Conservation (phyloP, 2,329 filamentous ascomycete genomes). For the Ophiostoma sp. region DNA sequence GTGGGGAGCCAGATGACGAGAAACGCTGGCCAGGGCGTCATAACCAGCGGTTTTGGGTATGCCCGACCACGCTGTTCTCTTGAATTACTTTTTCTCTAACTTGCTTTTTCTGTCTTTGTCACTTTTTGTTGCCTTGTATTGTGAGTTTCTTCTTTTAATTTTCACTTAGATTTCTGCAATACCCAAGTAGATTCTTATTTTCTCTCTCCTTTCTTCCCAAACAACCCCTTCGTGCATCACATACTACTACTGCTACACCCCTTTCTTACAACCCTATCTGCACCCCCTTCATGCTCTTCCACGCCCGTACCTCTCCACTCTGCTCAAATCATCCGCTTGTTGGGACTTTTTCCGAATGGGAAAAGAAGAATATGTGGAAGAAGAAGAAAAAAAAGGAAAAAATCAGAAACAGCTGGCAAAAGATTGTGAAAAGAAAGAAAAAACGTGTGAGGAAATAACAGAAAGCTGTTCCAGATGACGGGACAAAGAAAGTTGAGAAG, state of each 20-base stretch:
- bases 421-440: background rate
- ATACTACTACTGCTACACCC: background rate
- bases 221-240: background rate
- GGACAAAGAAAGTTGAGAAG: constrained; percentile 16
- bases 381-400: background rate
- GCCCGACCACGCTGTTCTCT: background rate
- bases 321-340: constrained; percentile 16
- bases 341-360: constrained; percentile 20
- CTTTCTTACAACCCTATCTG: background rate
- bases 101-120: background rate
- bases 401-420: background rate
- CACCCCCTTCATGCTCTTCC: background rate
- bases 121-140: background rate
- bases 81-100: background rate
- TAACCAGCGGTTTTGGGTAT: background rate
- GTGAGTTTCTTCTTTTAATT: background rate
- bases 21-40: constrained; percentile 2
- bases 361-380: background rate
- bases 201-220: background rate
- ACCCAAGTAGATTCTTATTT: background rate
- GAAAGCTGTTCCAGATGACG: background rate
- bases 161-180: background rate
- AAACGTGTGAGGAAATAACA: background rate
- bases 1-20: constrained; percentile 7
- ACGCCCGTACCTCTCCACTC: background rate